These are phyloP conservation scores for Auricularia auricula-judae DNA, from an alignment of 768 basidiomycete genomes.

Conservation along the genomic window DNA sequence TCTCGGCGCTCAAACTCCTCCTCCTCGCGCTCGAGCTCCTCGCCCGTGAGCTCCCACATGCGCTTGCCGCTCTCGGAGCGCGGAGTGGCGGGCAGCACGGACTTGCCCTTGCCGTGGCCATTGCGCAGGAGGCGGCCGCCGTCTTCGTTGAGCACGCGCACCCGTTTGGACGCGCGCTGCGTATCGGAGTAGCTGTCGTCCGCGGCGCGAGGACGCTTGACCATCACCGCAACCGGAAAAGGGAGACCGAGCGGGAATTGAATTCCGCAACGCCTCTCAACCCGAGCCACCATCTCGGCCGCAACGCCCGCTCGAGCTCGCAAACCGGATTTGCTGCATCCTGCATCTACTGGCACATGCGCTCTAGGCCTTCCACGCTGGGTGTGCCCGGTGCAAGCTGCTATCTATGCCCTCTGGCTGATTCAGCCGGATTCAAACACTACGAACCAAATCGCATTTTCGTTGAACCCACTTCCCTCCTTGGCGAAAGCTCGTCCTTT, in stretches of 20 bases:
- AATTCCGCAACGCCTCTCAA: too few species aligned
- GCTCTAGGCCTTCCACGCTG: too few species aligned
- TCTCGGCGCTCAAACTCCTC: background rate
- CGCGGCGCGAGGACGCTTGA: background rate
- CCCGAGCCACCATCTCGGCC: too few species aligned
- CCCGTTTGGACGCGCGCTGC: background rate
- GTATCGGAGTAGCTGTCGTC: background rate
- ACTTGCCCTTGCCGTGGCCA: background rate
- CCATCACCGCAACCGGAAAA: background rate
- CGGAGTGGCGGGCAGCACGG: background rate
- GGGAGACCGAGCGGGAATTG: background rate
- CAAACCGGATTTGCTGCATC: too few species aligned
- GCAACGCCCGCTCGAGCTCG: too few species aligned
- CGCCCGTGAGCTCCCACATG: background rate
- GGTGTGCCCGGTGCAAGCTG: too few species aligned
- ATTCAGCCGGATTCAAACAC: too few species aligned
- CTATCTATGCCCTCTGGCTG: too few species aligned
- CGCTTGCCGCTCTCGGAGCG: background rate
- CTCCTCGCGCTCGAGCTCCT: slow-evolving; percentile 1
- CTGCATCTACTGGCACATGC: too few species aligned
- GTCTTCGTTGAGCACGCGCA: background rate
- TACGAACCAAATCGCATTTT: too few species aligned
- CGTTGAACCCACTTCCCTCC: too few species aligned
- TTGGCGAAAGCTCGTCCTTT: too few species aligned
- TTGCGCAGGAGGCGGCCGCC: background rate